Evolutionary conservation across 805 yeast genomes (phyloP).

Genomic region (Hanseniaspora lachancei): DNA sequence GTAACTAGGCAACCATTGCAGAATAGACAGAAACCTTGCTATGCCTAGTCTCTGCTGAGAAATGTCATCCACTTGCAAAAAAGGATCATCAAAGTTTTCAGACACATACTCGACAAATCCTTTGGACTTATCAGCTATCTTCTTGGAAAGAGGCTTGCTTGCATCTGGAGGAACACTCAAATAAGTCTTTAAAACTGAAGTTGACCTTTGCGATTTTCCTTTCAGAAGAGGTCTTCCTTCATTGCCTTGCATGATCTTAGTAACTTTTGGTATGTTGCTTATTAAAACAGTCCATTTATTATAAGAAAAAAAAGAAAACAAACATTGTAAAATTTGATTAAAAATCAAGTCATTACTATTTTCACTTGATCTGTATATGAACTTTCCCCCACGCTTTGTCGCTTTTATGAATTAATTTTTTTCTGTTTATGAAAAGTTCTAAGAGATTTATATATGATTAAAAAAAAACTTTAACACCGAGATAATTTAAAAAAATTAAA

Average conservation of each 20-base stretch:
- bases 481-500: too few relatives aligned
- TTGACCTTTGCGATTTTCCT: not conserved
- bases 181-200: constrained; percentile 1
- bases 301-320: not conserved
- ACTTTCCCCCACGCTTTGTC: too few relatives aligned
- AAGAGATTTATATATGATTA: too few relatives aligned
- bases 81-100: not conserved
- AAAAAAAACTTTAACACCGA: too few relatives aligned
- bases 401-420: too few relatives aligned
- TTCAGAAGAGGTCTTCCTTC: not conserved
- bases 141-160: not conserved
- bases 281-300: not conserved
- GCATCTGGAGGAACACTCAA: constrained; percentile 7
- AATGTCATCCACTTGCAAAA: not conserved
- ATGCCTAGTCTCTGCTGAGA: not conserved
- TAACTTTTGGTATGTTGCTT: not conserved
- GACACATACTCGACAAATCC: not conserved
- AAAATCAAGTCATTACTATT: too few relatives aligned
- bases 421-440: too few relatives aligned
- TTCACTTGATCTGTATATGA: too few relatives aligned
- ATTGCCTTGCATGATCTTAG: not conserved
- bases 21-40: not conserved
- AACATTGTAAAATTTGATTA: too few relatives aligned
- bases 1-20: constrained; percentile 11
- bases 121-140: not conserved